Percentiles rank a stretch among this genome's conserved stretches.
phyloP scores from a whole-genome alignment of 176 grass and related monocot species.

The Melocanna baccifera region DNA sequence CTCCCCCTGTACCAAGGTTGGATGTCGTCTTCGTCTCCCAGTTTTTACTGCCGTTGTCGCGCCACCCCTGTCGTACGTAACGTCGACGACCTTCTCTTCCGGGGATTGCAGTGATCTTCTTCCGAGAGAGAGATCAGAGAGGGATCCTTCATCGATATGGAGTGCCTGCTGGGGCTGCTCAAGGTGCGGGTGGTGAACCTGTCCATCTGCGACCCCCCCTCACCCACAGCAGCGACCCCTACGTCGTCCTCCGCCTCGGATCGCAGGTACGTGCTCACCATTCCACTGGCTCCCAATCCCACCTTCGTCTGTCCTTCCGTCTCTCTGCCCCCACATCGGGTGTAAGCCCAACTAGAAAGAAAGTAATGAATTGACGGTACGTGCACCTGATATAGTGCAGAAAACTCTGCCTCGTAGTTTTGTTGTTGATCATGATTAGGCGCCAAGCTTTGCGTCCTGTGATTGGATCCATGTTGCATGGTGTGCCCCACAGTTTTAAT shows the following conservation, averaged over 20 bases:
- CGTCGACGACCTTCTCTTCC: not conserved
- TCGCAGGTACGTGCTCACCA: conserved; percentile 28
- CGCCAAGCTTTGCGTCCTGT: not conserved
- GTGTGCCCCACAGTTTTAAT: not conserved
- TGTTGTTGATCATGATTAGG: not conserved
- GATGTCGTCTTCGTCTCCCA: not conserved
- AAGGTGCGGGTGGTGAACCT: conserved; percentile 61
- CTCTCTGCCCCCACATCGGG: not conserved
- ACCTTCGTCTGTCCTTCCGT: not conserved
- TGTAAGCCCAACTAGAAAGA: not conserved
- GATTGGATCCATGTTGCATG: not conserved
- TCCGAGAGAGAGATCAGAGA: not conserved
- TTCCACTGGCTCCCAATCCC: not conserved
- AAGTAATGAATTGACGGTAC: not conserved
- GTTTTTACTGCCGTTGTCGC: conserved; percentile 5
- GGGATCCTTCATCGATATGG: conserved; percentile 21
- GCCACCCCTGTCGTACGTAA: not conserved
- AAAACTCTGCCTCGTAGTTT: not conserved
- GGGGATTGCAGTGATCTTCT: not conserved
- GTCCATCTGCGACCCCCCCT: conserved; percentile 55
- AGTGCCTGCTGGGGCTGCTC: conserved; percentile 57
- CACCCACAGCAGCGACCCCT: conserved; percentile 68
- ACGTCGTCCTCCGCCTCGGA: conserved; percentile 59
- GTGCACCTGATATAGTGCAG: not conserved
- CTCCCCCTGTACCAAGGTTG: not conserved